A percentile compares a stretch with the other conserved stretches of the same genome.
phyloP scores from a whole-genome alignment of 208 protist species.

The Leishmania aethiopica region DNA sequence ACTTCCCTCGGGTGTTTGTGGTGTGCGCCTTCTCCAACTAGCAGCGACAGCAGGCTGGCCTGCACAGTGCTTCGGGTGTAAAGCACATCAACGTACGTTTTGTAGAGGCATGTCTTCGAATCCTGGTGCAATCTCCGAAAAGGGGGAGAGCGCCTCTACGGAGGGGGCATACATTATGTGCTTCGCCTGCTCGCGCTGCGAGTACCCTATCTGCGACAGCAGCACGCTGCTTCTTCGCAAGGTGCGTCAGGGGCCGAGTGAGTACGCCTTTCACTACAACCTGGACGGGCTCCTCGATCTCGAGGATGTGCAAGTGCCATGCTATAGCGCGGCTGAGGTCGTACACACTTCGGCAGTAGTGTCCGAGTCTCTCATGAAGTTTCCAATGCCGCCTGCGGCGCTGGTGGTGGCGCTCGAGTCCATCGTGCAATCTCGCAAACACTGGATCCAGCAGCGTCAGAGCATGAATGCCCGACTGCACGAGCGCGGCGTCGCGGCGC shows the following conservation, averaged over 20 bases:
- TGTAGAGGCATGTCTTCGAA: neutral
- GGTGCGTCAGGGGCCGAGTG: slow-evolving; percentile 53
- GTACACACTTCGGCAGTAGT: slow-evolving; percentile 53
- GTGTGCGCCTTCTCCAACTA: neutral
- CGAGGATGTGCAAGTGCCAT: slow-evolving; percentile 64
- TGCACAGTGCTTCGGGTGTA: neutral
- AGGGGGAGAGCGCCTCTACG: neutral
- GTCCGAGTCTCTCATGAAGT: slow-evolving; percentile 57
- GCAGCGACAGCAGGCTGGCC: neutral
- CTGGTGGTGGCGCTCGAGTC: slow-evolving; percentile 61
- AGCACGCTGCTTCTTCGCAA: slow-evolving; percentile 44
- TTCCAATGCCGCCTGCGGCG: slow-evolving; percentile 58
- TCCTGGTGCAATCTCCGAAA: neutral
- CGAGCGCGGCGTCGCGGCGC: slow-evolving; percentile 12
- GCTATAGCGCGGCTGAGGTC: slow-evolving; percentile 76
- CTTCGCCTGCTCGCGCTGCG: slow-evolving; percentile 80
- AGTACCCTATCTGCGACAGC: slow-evolving; percentile 75
- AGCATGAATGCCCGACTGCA: slow-evolving; percentile 12
- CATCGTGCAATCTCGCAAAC: slow-evolving; percentile 57
- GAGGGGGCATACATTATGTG: slow-evolving; percentile 33
- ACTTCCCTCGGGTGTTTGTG: neutral
- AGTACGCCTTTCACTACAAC: slow-evolving; percentile 73
- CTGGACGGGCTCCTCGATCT: slow-evolving; percentile 78
- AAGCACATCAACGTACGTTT: neutral
- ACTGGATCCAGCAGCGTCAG: slow-evolving; percentile 35